Conservation (phyloP, 2,329 filamentous ascomycete genomes). For the Zasmidium cellare region DNA sequence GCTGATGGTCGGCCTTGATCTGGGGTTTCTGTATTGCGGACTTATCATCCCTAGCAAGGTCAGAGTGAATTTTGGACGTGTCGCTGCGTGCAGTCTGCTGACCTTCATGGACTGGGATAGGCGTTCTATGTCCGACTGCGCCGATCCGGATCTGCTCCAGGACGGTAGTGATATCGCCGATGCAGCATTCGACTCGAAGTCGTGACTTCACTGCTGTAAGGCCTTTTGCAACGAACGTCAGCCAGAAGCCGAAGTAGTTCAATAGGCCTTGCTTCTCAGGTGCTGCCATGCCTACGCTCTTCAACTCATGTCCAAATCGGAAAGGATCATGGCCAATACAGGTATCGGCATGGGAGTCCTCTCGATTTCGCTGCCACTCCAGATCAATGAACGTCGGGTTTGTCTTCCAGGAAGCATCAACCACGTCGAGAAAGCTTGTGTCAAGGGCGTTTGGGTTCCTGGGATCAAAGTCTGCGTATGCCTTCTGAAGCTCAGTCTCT, state of each 20-base stretch:
- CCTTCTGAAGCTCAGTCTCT: background rate
- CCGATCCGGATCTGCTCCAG: slow-evolving; percentile 15
- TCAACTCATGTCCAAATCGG: background rate
- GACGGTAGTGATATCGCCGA: slow-evolving; percentile 12
- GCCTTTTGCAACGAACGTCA: background rate
- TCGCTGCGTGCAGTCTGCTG: background rate
- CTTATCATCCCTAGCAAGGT: no score
- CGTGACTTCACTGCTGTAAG: background rate
- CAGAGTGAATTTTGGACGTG: no score
- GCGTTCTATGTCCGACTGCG: slow-evolving; percentile 4
- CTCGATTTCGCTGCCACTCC: slow-evolving; percentile 4
- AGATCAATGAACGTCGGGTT: slow-evolving; percentile 14
- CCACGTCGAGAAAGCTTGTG: background rate
- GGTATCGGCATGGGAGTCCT: background rate
- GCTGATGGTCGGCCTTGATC: background rate
- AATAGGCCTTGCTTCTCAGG: slow-evolving; percentile 3
- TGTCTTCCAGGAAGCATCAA: slow-evolving; percentile 11
- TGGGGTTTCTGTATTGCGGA: no score
- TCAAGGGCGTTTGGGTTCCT: background rate
- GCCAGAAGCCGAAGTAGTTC: background rate
- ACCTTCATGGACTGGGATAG: background rate
- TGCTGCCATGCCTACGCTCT: background rate
- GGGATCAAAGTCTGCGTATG: slow-evolving; percentile 6
- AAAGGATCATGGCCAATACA: slow-evolving; percentile 3
- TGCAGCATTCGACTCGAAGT: slow-evolving; percentile 10